Base-by-base conservation (phyloP, 306 rosid genomes). In the Sicyos baderoa region DNA sequence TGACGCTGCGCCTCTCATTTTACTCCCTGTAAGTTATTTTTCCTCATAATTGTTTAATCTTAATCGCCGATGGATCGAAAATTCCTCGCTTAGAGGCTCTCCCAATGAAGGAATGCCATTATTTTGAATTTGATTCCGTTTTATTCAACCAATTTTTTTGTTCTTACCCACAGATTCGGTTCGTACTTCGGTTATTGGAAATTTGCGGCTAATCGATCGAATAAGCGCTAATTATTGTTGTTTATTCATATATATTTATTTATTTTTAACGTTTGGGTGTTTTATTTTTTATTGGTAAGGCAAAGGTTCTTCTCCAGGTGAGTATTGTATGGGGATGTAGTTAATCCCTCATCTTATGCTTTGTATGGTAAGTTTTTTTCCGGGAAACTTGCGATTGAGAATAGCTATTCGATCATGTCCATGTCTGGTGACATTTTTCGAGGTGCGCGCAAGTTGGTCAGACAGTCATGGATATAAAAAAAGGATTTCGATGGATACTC, bases 21-120 rank as follows among this genome's bases (percentile, higher is more conserved):
- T 5, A 21, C 70, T 64, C 16, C 68, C 8, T 64, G 70, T 64
- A 64, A 64, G 70, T 64, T 64, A 2, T 5, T 63, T 10, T 64
- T 40, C 35, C 3, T 13, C 51, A 53, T 42, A 19, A 35, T 64
- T 18, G 1, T 21, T 64, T 23, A 12, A 0, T 64, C 51, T 13
- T 11, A 62, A 37, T 37, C 50, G 49, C 50, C 21, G 19, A 16
- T 29, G 45, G 45, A 59, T 59, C 45, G 45, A 40, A 62, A 62
- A 64, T 0, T 64, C 12, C 3, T 44, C 45, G 45, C 45, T 40
- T 40, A 7, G 11, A 35, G 5, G 19, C 70, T 64, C 7, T 64
- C 11, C 53, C 32, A 6, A 64, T 23, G 35, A 53, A 64, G 12
- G 12, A 40, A 40, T 40, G 45, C 8, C 45, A 7, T 40, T 40